A percentile compares a stretch with the other conserved stretches of the same genome.
Evolutionary conservation across 2,329 filamentous ascomycete species (phyloP).

Genomic region (Claviceps purpurea): DNA sequence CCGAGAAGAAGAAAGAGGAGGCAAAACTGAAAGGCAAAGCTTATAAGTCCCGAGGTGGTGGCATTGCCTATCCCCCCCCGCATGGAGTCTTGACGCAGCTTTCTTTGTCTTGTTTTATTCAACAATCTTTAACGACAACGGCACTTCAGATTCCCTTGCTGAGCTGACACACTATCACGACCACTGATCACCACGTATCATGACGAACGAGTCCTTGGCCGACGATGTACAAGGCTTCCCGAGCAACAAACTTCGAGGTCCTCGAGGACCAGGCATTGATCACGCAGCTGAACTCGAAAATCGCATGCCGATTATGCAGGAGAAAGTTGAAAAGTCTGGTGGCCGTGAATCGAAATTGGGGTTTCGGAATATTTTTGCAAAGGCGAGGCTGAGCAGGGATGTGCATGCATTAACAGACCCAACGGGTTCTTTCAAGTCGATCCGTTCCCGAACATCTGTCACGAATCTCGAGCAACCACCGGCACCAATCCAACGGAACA

Average conservation of each 20-base stretch:
- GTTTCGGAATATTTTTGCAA: slow-evolving; percentile 37
- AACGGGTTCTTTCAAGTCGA: slow-evolving; percentile 19
- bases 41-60: neutral
- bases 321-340: slow-evolving; percentile 20
- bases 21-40: neutral
- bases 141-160: neutral
- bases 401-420: slow-evolving; percentile 17
- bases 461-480: slow-evolving; percentile 26
- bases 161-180: neutral
- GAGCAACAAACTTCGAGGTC: slow-evolving; percentile 13
- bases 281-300: slow-evolving; percentile 5
- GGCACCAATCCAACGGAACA: slow-evolving; percentile 15
- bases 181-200: neutral
- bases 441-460: slow-evolving; percentile 28
- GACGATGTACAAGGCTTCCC: slow-evolving; percentile 3
- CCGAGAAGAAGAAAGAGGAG: neutral
- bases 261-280: slow-evolving; percentile 11
- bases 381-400: slow-evolving; percentile 26
- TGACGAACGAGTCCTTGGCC: slow-evolving; percentile 1
- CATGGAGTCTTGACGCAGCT: neutral
- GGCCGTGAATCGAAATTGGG: slow-evolving; percentile 40
- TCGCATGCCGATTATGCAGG: slow-evolving; percentile 20
- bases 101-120: neutral
- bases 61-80: neutral
- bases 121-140: neutral